A percentile compares a stretch with the other conserved stretches of the same genome.
Evolutionary conservation across 2,329 filamentous ascomycete genomes (phyloP).

Genomic region (Chalara sp.): DNA sequence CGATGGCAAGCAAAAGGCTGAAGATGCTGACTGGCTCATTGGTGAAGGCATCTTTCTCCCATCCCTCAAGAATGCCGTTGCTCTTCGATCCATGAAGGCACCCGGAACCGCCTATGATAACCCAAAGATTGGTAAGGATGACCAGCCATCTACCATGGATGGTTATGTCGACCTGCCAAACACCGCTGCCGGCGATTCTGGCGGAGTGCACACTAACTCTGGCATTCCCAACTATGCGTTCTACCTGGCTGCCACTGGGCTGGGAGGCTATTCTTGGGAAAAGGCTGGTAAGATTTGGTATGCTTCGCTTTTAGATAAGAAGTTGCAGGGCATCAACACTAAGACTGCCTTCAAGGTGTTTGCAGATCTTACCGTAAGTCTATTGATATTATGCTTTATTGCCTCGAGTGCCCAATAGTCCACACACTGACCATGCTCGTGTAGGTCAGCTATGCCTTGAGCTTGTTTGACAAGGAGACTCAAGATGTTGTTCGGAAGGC

Average conservation of each 20-base stretch:
- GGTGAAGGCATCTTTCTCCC: constrained; percentile 40
- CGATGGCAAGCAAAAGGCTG: constrained; percentile 11
- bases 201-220: constrained; percentile 48
- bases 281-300: constrained; percentile 21
- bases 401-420: too few relatives aligned
- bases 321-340: not conserved
- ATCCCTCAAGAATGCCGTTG: constrained; percentile 32
- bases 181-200: constrained; percentile 32
- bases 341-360: not conserved
- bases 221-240: constrained; percentile 54
- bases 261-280: constrained; percentile 45
- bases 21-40: constrained; percentile 46
- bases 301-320: constrained; percentile 6
- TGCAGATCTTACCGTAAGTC: constrained; percentile 1
- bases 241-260: constrained; percentile 38
- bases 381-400: too few relatives aligned
- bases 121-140: constrained; percentile 46
- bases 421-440: too few relatives aligned
- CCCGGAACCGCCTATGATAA: constrained; percentile 48
- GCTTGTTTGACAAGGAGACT: constrained; percentile 4
- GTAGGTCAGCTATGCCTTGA: constrained; percentile 1
- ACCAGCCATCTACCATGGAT: constrained; percentile 42
- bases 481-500: constrained; percentile 4
- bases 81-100: constrained; percentile 46
- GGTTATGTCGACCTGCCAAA: constrained; percentile 33